Base-by-base conservation (phyloP, 768 basidiomycete species). In the Russula sp. region DNA sequence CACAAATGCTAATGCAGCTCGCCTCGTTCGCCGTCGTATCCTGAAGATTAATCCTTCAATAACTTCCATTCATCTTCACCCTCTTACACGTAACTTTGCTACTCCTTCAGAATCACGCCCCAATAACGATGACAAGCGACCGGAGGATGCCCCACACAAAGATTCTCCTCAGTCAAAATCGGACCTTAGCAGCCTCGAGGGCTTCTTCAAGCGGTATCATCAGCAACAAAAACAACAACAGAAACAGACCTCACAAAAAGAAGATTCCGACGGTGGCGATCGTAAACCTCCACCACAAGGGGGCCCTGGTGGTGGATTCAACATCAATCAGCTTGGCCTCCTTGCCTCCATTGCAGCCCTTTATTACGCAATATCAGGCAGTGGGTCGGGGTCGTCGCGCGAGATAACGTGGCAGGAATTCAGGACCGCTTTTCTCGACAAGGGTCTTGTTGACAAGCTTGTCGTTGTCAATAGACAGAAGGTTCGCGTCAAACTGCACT, bases 331-430 rank as follows among this genome's bases (percentile, higher is more conserved):
- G 67, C 78, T 82, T 4, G 83, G 82, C 68, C 70, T 88, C 59
- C 77, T 86, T 57, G 81, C 83, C 32, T 79, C 84, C 14, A 72
- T 77, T 35, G 82, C 83, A 22, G 87, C 85, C 70, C 80, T 88
- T 68, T 77, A 88, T 14, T 89, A 87, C 68, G 82, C 82, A 14
- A 78, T 83, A 61, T 81, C 85, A 13, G 71, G 72, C 34, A 78
- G 77, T 44, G 74, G 77, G 0, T 76, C 81, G 4, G 73, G 76
- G 0, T 75, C 77, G 31, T 84, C 88, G 1, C 84, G 89, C 63
- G 97, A 99, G 77, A 98, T 99, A 68, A 99, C 97, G 66, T 99
- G 97, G 96, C 95, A 98, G 76, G 97, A 98, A 75, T 99, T 99
- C 79, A 86, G 94, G 57, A 95, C 92, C 50, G 93, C 94, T 10